Percentiles rank a stretch among this genome's conserved stretches.
Evolutionary conservation across 1,139 yeast species (phyloP).

Genomic region (Wickerhamomyces sp.): DNA sequence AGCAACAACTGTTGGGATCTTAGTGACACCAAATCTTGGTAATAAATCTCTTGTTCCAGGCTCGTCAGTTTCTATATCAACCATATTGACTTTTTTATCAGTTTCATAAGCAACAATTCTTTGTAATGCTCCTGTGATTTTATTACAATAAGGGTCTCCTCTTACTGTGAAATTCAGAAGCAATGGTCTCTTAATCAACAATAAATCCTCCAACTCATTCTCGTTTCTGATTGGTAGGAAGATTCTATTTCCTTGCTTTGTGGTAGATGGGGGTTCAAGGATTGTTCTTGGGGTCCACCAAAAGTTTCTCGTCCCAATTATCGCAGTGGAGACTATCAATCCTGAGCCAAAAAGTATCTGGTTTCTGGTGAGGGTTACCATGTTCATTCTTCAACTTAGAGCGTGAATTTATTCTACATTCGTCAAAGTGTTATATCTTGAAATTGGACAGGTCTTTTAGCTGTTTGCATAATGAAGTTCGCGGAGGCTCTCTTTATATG

Average conservation of each 20-base stretch:
- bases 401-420: too few species aligned
- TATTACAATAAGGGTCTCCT: constrained; percentile 60
- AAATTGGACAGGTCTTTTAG: too few species aligned
- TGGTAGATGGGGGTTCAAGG: constrained; percentile 28
- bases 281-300: constrained; percentile 25
- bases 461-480: background rate
- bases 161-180: constrained; percentile 67
- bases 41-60: constrained; percentile 56
- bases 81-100: constrained; percentile 50
- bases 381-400: background rate
- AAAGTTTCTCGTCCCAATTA: constrained; percentile 19
- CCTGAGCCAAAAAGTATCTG: constrained; percentile 23
- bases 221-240: constrained; percentile 42
- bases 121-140: constrained; percentile 59
- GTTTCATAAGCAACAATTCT: constrained; percentile 50
- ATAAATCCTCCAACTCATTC: constrained; percentile 50
- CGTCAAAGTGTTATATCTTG: too few species aligned
- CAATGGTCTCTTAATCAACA: constrained; percentile 55
- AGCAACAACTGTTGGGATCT: constrained; percentile 64
- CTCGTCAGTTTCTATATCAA: constrained; percentile 66
- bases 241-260: constrained; percentile 30
- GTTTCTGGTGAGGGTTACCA: constrained; percentile 13
- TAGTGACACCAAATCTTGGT: constrained; percentile 48
- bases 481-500: background rate
- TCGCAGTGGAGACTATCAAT: constrained; percentile 16